Evolutionary conservation across 805 yeast species (phyloP).

Genomic region (Phaffomyces opuntiae): DNA sequence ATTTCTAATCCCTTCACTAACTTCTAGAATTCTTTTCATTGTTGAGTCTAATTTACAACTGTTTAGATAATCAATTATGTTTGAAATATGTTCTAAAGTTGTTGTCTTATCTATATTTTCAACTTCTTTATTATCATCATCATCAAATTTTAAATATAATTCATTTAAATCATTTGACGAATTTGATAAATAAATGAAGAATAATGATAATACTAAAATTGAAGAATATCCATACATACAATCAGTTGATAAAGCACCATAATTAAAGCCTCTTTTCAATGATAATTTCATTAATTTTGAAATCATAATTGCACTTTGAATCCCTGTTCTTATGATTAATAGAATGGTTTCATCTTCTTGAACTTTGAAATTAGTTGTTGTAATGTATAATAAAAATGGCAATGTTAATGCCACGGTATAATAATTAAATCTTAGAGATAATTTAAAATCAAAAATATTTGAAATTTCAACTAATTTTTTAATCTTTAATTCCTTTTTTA

Average conservation of each 20-base stretch:
- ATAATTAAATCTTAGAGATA: conserved; percentile 35
- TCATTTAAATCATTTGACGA: conserved; percentile 17
- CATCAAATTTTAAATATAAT: conserved; percentile 3
- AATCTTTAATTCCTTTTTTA: conserved; percentile 29
- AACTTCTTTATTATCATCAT: not conserved
- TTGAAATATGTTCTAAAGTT: conserved; percentile 16
- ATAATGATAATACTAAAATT: conserved; percentile 33
- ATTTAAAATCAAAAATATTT: conserved; percentile 34
- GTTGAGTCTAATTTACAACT: conserved; percentile 31
- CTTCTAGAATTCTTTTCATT: conserved; percentile 35
- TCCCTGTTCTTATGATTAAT: conserved; percentile 32
- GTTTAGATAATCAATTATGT: conserved; percentile 19
- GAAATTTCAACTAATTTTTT: conserved; percentile 18
- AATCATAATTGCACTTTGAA: conserved; percentile 32
- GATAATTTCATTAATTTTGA: conserved; percentile 32
- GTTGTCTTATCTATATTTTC: conserved; percentile 15
- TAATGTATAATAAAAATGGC: conserved; percentile 36
- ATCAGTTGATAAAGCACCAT: conserved; percentile 40
- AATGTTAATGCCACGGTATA: conserved; percentile 35
- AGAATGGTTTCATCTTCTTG: conserved; percentile 37
- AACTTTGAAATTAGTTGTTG: conserved; percentile 28
- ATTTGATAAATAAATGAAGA: conserved; percentile 29
- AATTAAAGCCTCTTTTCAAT: conserved; percentile 25
- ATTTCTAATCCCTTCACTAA: conserved; percentile 33
- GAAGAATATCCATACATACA: conserved; percentile 38